Evolutionary conservation across 768 basidiomycete genomes (phyloP).

Genomic region (Tubosaeta sp.): DNA sequence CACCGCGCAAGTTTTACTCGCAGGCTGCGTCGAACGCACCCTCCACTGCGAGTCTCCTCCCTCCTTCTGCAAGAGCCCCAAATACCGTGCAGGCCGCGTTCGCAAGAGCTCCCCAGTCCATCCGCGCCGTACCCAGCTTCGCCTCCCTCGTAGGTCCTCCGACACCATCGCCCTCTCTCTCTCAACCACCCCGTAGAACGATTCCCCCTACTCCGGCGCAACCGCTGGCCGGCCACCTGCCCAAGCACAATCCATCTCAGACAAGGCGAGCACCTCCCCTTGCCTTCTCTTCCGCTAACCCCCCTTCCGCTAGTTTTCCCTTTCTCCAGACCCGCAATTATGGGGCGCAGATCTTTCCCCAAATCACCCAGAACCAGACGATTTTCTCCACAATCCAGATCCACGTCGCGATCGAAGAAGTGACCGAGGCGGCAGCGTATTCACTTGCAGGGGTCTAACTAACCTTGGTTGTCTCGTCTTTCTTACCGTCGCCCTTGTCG

Average conservation of each 20-base stretch:
- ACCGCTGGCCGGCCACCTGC: constrained; percentile 28
- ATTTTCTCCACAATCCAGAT: constrained; percentile 72
- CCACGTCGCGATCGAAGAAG: constrained; percentile 56
- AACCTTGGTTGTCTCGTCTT: constrained; percentile 69
- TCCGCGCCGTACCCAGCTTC: constrained; percentile 38
- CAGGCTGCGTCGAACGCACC: constrained; percentile 38
- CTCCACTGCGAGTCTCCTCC: constrained; percentile 52
- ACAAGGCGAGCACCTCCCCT: constrained; percentile 42
- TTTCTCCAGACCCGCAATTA: constrained; percentile 65
- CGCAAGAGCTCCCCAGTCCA: constrained; percentile 34
- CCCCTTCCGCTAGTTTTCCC: constrained; percentile 49
- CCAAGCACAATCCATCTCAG: constrained; percentile 47
- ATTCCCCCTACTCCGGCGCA: constrained; percentile 38
- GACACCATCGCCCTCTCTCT: neutral
- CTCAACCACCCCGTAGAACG: constrained; percentile 28
- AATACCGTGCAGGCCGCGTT: constrained; percentile 42
- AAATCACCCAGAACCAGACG: constrained; percentile 56
- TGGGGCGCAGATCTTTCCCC: constrained; percentile 70
- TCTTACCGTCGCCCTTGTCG: constrained; percentile 47
- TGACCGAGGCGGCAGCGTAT: constrained; percentile 52
- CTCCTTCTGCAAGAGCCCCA: constrained; percentile 29
- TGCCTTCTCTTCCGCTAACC: constrained; percentile 2
- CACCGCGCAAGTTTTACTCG: constrained; percentile 36
- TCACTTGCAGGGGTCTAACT: constrained; percentile 64
- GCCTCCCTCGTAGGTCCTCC: constrained; percentile 37